Percentiles rank a stretch among this genome's conserved stretches.
These are phyloP conservation scores for Capronia americana DNA, from an alignment of 2,329 filamentous ascomycete species.

Conservation along the genomic window DNA sequence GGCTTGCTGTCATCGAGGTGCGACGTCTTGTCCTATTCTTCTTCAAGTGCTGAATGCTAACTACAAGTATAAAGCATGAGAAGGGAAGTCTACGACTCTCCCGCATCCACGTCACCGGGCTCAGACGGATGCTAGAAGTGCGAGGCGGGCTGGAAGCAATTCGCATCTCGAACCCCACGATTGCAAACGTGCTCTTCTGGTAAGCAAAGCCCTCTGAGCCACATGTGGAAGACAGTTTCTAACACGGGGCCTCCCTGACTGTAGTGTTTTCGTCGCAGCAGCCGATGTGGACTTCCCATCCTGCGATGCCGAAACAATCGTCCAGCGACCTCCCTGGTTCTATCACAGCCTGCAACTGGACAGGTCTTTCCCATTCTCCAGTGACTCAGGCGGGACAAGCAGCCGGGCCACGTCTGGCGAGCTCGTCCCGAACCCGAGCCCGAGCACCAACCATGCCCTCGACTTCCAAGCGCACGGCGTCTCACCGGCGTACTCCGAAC, in stretches of 20 bases:
- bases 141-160: constrained; percentile 18
- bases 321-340: constrained; percentile 20
- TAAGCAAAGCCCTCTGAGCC: background rate
- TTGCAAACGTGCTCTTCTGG: constrained; percentile 22
- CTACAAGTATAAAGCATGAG: constrained; percentile 15
- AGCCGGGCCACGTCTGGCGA: background rate
- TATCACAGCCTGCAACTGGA: constrained; percentile 14
- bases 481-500: constrained; percentile 10
- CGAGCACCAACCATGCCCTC: background rate
- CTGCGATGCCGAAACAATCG: constrained; percentile 4
- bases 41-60: background rate
- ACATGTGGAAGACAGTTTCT: background rate
- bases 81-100: constrained; percentile 22
- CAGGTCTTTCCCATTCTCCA: background rate
- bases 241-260: background rate
- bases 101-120: constrained; percentile 16
- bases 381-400: background rate
- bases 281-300: constrained; percentile 20
- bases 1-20: constrained; percentile 19
- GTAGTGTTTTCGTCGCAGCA: constrained; percentile 18
- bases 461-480: constrained; percentile 21
- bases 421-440: constrained; percentile 15
- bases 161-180: constrained; percentile 15
- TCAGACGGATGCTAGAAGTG: constrained; percentile 19
- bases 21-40: background rate